Conservation (phyloP, 257 asterid species). For the Handroanthus guayacan region DNA sequence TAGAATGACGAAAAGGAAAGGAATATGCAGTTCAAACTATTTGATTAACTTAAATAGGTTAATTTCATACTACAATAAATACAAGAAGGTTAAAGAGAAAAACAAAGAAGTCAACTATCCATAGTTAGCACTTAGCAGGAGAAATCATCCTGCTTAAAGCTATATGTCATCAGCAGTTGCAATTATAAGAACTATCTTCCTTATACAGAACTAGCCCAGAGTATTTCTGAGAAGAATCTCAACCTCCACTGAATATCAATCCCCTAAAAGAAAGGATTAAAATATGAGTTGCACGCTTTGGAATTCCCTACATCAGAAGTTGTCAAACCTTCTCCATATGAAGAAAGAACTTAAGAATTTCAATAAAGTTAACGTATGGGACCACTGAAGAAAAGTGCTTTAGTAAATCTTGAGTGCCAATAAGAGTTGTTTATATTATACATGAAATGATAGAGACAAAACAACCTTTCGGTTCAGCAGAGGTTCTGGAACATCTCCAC, state of each 20-base stretch:
- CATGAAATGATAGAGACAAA: constrained; percentile 12
- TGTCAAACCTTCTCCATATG: neutral
- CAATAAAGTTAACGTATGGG: constrained; percentile 17
- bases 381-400: constrained; percentile 12
- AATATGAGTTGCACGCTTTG: neutral
- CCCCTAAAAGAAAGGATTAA: neutral
- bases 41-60: constrained; percentile 7
- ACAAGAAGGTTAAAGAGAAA: neutral
- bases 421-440: constrained; percentile 6
- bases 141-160: neutral
- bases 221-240: neutral
- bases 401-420: too few species aligned
- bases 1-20: constrained; percentile 19
- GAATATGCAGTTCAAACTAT: neutral
- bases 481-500: constrained; percentile 98
- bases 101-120: neutral
- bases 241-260: neutral
- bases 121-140: neutral
- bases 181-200: neutral
- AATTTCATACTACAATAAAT: neutral
- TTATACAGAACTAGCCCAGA: constrained; percentile 13
- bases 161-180: neutral
- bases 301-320: too few species aligned
- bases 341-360: constrained; percentile 18
- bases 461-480: constrained; percentile 84